Evolutionary conservation across 2,329 filamentous ascomycete species (phyloP), one percentile per base, ranked within the genome.

Genomic region (Cladophialophora yegresii): DNA sequence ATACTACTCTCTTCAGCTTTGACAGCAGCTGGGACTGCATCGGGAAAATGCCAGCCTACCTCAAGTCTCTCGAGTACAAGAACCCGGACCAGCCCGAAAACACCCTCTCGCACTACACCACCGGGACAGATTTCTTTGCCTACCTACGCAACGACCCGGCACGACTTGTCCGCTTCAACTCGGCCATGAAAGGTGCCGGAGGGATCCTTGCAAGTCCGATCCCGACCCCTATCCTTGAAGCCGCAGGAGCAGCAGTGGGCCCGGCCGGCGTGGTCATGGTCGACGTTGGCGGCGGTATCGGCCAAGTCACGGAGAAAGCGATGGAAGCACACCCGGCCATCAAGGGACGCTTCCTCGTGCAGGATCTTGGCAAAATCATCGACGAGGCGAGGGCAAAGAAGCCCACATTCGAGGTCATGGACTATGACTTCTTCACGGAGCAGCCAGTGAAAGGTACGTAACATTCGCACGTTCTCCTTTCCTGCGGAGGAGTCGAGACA

Each of bases 361-460:
- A 82, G 62, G 80, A 82, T 61, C 69, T 74, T 4, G 74, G 73
- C 2, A 66, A 72, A n/a, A 72, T 72, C 4, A 70, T 79, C 22
- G 64, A 70, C 23, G 63, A 72, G 16, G 66, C 72, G 4, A 70
- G 73, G 0, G 43, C 70, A 0, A 61, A 64, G 2, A 72, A 72
- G 3, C 62, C 72, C 0, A 47, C 43, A 5, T 65, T 70, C 8
- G 45, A 69, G 54, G 63, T 59, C 43, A 71, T 71, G 65, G 69
- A 58, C 6, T 67, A 75, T 59, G 71, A 77, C 60, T 75, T 75
- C 63, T 77, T 75, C 62, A 66, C 64, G 3, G 67, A 66, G 23
- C 74, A 76, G 63, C 70, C 72, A 1, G 62, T 76, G 16, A 73
- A 72, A 71, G 71, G 70, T 51, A 55, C 65, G 63, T 43, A 22